Evolutionary conservation across 495 filamentous ascomycete genomes (phyloP).

Genomic region (Podospora bellae-mahoneyi): DNA sequence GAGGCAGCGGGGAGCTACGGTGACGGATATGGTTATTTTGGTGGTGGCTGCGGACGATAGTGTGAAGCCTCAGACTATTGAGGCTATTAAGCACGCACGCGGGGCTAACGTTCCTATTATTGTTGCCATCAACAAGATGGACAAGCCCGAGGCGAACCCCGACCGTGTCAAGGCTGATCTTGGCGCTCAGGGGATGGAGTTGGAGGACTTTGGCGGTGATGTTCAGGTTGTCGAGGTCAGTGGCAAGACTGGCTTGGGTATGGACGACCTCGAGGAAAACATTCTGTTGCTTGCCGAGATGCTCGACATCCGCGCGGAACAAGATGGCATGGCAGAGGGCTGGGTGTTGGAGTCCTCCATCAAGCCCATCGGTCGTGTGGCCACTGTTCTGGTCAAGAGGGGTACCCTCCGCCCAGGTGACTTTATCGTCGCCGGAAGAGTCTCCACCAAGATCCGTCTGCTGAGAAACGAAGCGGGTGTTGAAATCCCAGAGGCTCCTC

Average conservation of each 20-base stretch:
- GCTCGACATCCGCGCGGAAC: slow-evolving; percentile 81
- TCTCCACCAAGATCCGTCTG: slow-evolving; percentile 77
- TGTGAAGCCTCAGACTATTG: slow-evolving; percentile 94
- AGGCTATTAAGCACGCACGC: slow-evolving; percentile 92
- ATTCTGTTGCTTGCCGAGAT: slow-evolving; percentile 80
- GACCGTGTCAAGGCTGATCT: slow-evolving; percentile 87
- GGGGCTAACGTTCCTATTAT: slow-evolving; percentile 91
- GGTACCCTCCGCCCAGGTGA: slow-evolving; percentile 82
- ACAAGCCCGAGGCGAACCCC: slow-evolving; percentile 74
- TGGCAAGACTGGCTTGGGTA: slow-evolving; percentile 90
- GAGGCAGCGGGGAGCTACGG: slow-evolving; percentile 91
- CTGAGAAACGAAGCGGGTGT: slow-evolving; percentile 82
- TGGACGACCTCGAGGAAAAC: slow-evolving; percentile 88
- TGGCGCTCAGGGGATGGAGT: slow-evolving; percentile 75
- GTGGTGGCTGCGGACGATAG: slow-evolving; percentile 97
- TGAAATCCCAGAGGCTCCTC: slow-evolving; percentile 67
- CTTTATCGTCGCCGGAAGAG: slow-evolving; percentile 79
- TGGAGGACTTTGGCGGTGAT: slow-evolving; percentile 95
- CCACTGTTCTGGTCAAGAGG: slow-evolving; percentile 82
- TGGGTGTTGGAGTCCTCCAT: slow-evolving; percentile 94
- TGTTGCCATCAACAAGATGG: slow-evolving; percentile 97
- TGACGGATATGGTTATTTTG: slow-evolving; percentile 94
- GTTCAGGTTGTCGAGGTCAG: slow-evolving; percentile 87
- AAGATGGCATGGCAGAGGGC: slow-evolving; percentile 74
- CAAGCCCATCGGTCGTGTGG: slow-evolving; percentile 79